Evolutionary conservation across 2,329 filamentous ascomycete genomes (phyloP), one percentile per base, ranked within the genome.

Genomic region (Fusarium sp.): DNA sequence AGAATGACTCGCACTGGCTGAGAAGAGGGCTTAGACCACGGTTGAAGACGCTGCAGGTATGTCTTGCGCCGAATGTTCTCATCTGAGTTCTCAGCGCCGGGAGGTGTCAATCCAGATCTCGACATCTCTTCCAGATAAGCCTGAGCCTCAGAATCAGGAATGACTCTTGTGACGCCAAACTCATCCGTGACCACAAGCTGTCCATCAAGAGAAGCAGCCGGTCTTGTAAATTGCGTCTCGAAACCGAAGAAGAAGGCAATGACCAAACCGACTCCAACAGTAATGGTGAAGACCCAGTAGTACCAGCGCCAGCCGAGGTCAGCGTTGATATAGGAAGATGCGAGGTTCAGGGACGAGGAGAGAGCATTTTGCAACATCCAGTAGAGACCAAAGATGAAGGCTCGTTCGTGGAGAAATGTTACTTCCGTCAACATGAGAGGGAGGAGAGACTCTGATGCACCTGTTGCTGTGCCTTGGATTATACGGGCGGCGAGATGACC

Each of bases 261-360:
- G 6, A 63, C 13, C 4, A 63, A 11, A 1, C 60, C 60, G 5
- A 63, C 27, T 6, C 58, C 58, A 1, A 63, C 60, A 2, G 60
- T 63, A 9, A 63, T 63, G 27, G 58, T 63, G 1, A 63, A 63
- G 2, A 63, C 27, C 60, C 60, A 63, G 3, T 63, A 63, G n/a
- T 63, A 63, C 60, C 60, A 63, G 3, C 60, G 51, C 60, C 60
- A 63, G 0, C 60, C 60, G 1, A 63, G 60, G 15, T 63, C 58
- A 12, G 60, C 58, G 4, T 63, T 63, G n/a, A 63, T 47, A 20
- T 63, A 63, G 3, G 60, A 63, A 1, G 60, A 63, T 3, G 58
- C 60, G 8, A 63, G 4, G n/a, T 63, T 63, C 3, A 63, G 32
- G 1, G 60, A 47, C 3, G 58, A 62, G 0, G 60, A 63, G 2